Base-by-base conservation (phyloP, 371 early-diverging fungal genomes). In the Capillidium rhysosporum region DNA sequence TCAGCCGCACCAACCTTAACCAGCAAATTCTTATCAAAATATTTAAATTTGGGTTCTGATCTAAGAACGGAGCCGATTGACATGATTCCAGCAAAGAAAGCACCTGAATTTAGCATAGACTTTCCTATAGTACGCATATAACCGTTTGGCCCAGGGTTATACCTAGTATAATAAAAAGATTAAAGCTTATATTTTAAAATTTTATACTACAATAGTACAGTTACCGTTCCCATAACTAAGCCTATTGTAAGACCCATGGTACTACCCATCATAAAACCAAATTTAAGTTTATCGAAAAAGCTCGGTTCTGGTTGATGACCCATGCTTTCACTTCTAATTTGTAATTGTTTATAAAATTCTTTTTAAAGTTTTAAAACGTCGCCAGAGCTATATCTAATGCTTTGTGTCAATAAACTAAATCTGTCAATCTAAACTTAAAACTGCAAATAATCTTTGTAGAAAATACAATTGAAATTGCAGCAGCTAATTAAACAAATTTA, bases 261-360 rank as follows among this genome's bases (percentile, higher is more conserved):
- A 38, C 83, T 79, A 40, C 88, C 88, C 88, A 84, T 84, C 54
- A 80, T 64, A 46, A 82, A 77, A 49, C 87, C 86, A 76, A 82
- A 72, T 62, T 84, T 84, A 63, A 79, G 71, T 57, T 82, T 80
- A 46, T 86, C 82, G 60, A 75, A 72, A 40, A 69, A 62, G 30
- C 71, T 66, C 41, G 79, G 77, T 53, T 79, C 20, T 12, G 7
- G 7, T 12, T 34, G 34, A 7, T 34, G 34, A 34, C 34, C 12
- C 34, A 34, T 34, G n/a, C n/a, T n/a, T n/a, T n/a, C n/a, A 12
- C 20, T 49, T 49, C 31, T 23, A 26, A 16, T 16, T 16, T 21
- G 29, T 26, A 23, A 9, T 16, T 18, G n/a, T n/a, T n/a, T n/a
- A n/a, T n/a, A n/a, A n/a, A n/a, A n/a, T n/a, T n/a, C 23, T 21